Evolutionary conservation across 1,139 yeast species (phyloP).

Genomic region (Zygosaccharomyces sapae): DNA sequence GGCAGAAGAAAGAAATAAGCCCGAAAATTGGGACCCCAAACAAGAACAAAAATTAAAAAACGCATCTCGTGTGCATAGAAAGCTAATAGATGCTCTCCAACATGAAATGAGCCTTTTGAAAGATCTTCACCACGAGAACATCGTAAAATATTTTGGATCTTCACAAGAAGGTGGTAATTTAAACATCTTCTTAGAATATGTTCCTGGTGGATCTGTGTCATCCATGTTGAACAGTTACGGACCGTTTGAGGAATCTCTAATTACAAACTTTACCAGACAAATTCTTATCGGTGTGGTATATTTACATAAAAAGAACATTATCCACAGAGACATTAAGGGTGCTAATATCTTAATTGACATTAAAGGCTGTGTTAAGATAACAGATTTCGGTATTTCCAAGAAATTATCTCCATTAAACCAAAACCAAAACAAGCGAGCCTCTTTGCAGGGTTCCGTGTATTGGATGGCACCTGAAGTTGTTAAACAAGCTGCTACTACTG

Average conservation of each 20-base stretch:
- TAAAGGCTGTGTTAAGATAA: conserved; percentile 85
- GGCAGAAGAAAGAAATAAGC: conserved; percentile 30
- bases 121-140: conserved; percentile 83
- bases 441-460: conserved; percentile 88
- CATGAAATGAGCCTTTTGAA: conserved; percentile 78
- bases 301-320: conserved; percentile 75
- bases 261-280: conserved; percentile 78
- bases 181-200: conserved; percentile 87
- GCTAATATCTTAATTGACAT: conserved; percentile 88
- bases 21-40: conserved; percentile 29
- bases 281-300: conserved; percentile 77
- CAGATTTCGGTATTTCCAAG: conserved; percentile 91
- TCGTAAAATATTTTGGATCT: conserved; percentile 86
- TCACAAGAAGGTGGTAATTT: conserved; percentile 64
- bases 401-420: conserved; percentile 43
- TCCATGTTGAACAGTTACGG: conserved; percentile 82
- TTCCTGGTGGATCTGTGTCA: conserved; percentile 95
- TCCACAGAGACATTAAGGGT: conserved; percentile 90
- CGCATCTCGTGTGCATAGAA: conserved; percentile 44
- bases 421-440: conserved; percentile 55
- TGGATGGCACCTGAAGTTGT: conserved; percentile 99
- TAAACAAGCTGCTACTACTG: conserved; percentile 81
- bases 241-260: conserved; percentile 86
- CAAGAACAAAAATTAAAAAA: conserved; percentile 26
- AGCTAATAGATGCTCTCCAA: conserved; percentile 78